Conservation (phyloP, 257 asterid species). For the Penstemon davidsonii region DNA sequence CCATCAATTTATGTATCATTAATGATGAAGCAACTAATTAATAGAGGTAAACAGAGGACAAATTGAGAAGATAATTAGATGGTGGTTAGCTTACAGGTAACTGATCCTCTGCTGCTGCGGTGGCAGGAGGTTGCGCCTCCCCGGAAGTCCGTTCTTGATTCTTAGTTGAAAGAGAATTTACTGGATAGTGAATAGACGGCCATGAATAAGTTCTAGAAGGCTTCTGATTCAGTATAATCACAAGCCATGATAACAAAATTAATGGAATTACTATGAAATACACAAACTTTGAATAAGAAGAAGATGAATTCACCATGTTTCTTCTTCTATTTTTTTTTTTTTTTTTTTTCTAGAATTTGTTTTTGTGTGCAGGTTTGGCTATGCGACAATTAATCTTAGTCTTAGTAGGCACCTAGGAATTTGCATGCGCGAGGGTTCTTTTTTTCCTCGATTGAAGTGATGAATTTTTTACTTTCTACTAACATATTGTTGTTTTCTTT, state of each 20-base stretch:
- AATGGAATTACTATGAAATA: slow-evolving; percentile 43
- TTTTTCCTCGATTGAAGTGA: too few species aligned
- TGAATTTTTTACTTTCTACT: too few species aligned
- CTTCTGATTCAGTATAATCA: slow-evolving; percentile 33
- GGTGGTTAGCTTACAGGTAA: slow-evolving; percentile 23
- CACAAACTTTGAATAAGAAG: slow-evolving; percentile 40
- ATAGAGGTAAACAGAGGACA: background rate
- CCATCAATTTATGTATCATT: too few species aligned
- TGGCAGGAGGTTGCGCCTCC: slow-evolving; percentile 20
- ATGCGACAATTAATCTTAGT: too few species aligned
- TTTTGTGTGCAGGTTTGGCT: too few species aligned
- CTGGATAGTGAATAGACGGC: slow-evolving; percentile 5
- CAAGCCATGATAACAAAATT: slow-evolving; percentile 39
- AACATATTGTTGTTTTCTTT: too few species aligned
- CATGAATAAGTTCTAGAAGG: slow-evolving; percentile 26
- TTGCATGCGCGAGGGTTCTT: too few species aligned
- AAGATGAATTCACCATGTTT: slow-evolving; percentile 33
- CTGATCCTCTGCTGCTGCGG: slow-evolving; percentile 18
- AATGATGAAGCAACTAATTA: too few species aligned
- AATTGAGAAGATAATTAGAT: background rate
- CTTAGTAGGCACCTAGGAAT: too few species aligned
- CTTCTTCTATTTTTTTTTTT: too few species aligned
- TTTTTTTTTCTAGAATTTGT: too few species aligned
- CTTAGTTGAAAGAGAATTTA: background rate
- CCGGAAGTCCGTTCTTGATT: background rate